Conservation (phyloP, 2,329 filamentous ascomycete species). For the Zymoseptoria tritici region DNA sequence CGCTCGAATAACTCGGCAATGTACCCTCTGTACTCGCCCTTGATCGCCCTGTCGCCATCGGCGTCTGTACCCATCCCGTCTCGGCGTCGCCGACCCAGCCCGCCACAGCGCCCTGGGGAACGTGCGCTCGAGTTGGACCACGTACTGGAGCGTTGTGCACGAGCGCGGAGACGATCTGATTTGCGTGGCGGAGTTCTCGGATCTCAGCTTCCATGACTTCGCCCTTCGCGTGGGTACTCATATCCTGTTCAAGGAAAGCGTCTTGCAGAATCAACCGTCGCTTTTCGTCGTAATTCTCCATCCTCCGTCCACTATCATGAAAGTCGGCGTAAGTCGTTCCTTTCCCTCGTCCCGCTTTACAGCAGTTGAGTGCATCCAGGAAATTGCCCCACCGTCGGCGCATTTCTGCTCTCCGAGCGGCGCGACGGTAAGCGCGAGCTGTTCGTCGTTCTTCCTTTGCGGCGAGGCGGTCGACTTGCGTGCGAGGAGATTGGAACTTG, state of each 20-base stretch:
- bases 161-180: conserved; percentile 42
- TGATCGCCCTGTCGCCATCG: conserved; percentile 23
- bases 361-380: conserved; percentile 24
- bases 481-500: conserved; percentile 44
- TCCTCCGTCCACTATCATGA: conserved; percentile 1
- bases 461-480: conserved; percentile 46
- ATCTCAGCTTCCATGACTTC: conserved; percentile 43
- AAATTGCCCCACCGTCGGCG: conserved; percentile 42
- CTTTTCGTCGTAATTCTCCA: conserved; percentile 47
- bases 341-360: conserved; percentile 28
- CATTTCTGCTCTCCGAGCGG: conserved; percentile 46
- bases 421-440: conserved; percentile 45
- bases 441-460: conserved; percentile 48
- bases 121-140: background rate
- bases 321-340: conserved; percentile 7
- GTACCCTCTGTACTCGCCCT: conserved; percentile 25
- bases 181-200: conserved; percentile 43
- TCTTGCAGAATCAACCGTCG: conserved; percentile 39
- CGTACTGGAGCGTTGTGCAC: conserved; percentile 5
- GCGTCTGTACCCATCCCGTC: background rate
- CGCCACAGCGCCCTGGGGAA: background rate
- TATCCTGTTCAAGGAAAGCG: conserved; percentile 34
- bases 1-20: conserved; percentile 30
- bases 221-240: conserved; percentile 36
- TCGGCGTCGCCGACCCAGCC: background rate